These are phyloP conservation scores for Heimioporus retisporus DNA, from an alignment of 1,284 basidiomycete genomes.

Conservation along the genomic window DNA sequence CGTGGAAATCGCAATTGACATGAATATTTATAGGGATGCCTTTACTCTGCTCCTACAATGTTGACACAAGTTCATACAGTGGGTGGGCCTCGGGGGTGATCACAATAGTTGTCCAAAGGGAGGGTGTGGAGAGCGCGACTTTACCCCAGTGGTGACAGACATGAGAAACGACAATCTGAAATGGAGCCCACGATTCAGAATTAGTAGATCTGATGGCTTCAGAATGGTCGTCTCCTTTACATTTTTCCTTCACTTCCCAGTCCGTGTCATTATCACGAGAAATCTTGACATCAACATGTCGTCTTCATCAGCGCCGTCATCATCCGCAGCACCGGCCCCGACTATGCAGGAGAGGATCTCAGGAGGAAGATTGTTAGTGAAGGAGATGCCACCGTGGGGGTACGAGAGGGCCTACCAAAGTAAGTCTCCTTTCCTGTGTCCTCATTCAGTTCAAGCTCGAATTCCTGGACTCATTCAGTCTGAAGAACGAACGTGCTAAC, in stretches of 20 bases:
- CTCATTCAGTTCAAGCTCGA: too few species aligned
- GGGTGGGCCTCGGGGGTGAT: constrained; percentile 17
- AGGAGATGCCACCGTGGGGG: constrained; percentile 32
- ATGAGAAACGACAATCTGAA: constrained; percentile 33
- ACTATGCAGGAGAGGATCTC: constrained; percentile 42
- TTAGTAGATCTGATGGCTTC: constrained; percentile 16
- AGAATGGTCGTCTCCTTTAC: constrained; percentile 8
- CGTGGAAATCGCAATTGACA: constrained; percentile 25
- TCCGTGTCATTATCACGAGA: not conserved
- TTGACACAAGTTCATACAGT: constrained; percentile 25
- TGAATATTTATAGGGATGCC: constrained; percentile 35
- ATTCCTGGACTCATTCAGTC: too few species aligned
- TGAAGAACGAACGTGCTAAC: too few species aligned
- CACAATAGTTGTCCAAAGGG: constrained; percentile 37
- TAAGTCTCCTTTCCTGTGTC: too few species aligned
- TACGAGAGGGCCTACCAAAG: constrained; percentile 34
- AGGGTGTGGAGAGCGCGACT: constrained; percentile 40
- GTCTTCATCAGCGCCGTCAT: constrained; percentile 25
- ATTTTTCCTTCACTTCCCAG: not conserved
- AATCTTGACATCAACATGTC: constrained; percentile 7
- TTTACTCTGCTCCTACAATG: constrained; percentile 34
- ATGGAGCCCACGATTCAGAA: constrained; percentile 11
- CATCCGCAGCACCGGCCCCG: constrained; percentile 27
- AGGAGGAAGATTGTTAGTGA: constrained; percentile 36
- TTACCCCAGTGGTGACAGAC: constrained; percentile 42